Evolutionary conservation across 139 green algal genomes (phyloP), one percentile per base, ranked within the genome.

Genomic region (Chlorella sp.): DNA sequence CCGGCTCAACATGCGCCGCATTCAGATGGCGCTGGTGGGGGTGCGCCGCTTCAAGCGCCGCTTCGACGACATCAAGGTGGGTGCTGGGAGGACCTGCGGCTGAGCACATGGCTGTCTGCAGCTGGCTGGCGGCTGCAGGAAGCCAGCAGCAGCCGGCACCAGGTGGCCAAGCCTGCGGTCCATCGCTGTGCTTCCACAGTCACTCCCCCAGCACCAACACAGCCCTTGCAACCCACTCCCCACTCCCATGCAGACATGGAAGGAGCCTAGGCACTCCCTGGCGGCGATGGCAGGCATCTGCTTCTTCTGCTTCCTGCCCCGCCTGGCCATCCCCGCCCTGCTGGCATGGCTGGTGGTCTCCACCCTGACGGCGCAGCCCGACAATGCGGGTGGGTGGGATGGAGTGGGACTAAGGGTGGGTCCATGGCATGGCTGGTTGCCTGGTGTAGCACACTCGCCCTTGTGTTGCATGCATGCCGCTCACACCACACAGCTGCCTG

Each of bases 1-100:
- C 28, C 51, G 75, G 13, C 56, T 78, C 30, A 89, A 90, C 67
- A 51, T 85, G 32, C 81, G 83, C 28, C 70, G 86, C 55, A 74
- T 89, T 0, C 73, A 56, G 32, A 38, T 86, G 57, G 85, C 74
- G 23, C 47, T 86, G 34, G 69, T 32, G 56, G 81, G 69, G 1
- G 30, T 90, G 28, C 44, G 41, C 69, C 55, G 41, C 36, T 34
- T 74, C 13, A 70, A 80, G 20, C 62, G 62, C 47, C 65, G 55
- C 34, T 74, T 89, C 38, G 32, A 75, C 4, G 38, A 41, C 1
- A 83, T 82, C 38, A 71, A 68, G 76, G 76, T 57, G 57, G 25
- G 76, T 0, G 18, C 15, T 7, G 0, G n/a, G n/a, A n/a, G n/a
- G n/a, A n/a, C n/a, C n/a, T 44, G 72, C 72, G 0, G 6, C 3